These are phyloP conservation scores for Lotmaria passim DNA, from an alignment of 208 protist species.

Conservation along the genomic window DNA sequence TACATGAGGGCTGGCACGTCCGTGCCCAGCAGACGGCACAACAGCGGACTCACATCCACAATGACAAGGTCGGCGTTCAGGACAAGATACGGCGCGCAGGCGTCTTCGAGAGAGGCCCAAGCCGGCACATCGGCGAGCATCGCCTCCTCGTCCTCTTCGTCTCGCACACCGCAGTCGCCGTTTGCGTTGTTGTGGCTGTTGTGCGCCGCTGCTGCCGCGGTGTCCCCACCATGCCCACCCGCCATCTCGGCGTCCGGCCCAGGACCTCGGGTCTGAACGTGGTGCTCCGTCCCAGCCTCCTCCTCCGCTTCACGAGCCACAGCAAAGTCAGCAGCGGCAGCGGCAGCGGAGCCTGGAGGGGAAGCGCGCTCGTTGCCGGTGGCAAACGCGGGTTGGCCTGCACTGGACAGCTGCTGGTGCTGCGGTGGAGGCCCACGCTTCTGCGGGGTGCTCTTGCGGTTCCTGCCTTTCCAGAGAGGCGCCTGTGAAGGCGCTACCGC, in stretches of 20 bases:
- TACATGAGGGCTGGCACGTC: slow-evolving; percentile 33
- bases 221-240: no score
- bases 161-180: neutral
- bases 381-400: no score
- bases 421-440: neutral
- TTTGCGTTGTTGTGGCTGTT: no score
- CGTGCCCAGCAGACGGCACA: slow-evolving; percentile 56
- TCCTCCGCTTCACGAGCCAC: no score
- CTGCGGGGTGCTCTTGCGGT: neutral
- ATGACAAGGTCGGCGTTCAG: slow-evolving; percentile 47
- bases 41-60: slow-evolving; percentile 49
- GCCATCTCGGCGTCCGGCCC: no score
- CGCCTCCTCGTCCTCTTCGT: neutral
- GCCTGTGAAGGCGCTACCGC: slow-evolving; percentile 3
- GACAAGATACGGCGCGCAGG: slow-evolving; percentile 48
- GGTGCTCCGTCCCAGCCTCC: no score
- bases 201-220: neutral
- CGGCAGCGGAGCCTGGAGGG: neutral
- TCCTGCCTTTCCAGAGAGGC: neutral
- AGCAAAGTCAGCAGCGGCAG: no score
- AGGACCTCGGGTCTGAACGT: no score
- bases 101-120: slow-evolving; percentile 28
- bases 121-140: neutral
- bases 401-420: neutral
- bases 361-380: neutral